A percentile compares a stretch with the other conserved stretches of the same genome.
phyloP scores from a whole-genome alignment of 768 basidiomycete species.

The Hericium coralloides region DNA sequence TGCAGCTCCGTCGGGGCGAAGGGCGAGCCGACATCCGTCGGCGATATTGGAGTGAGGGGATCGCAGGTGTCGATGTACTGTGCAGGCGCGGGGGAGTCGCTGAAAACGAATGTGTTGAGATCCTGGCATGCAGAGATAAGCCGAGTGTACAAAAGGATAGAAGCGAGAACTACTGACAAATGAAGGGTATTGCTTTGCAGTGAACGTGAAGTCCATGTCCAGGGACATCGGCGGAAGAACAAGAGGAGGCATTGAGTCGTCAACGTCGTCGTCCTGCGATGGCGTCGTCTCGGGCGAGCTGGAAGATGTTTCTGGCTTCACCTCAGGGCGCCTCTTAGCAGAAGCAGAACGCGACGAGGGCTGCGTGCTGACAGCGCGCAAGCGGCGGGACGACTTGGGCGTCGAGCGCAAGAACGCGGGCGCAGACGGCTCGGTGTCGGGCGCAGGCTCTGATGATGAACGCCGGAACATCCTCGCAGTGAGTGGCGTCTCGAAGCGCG shows the following conservation, averaged over 20 bases:
- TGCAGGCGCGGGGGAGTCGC: constrained; percentile 3
- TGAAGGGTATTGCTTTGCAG: constrained; percentile 7
- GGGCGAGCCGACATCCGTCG: background rate
- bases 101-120: constrained; percentile 16
- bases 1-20: constrained; percentile 3
- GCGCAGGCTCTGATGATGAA: constrained; percentile 47
- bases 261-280: background rate
- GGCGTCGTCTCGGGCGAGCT: background rate
- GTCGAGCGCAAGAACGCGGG: constrained; percentile 8
- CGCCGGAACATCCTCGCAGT: constrained; percentile 64
- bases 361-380: constrained; percentile 14
- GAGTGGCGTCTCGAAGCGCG: constrained; percentile 65
- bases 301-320: background rate
- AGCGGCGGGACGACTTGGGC: constrained; percentile 7
- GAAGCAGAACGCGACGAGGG: background rate
- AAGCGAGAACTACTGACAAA: constrained; percentile 8
- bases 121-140: constrained; percentile 1
- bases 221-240: constrained; percentile 6
- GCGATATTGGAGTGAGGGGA: constrained; percentile 8
- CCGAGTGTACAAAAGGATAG: background rate
- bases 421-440: constrained; percentile 30
- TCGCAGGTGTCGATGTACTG: constrained; percentile 13
- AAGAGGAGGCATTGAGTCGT: constrained; percentile 13
- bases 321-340: background rate
- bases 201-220: constrained; percentile 3